These are phyloP conservation scores for Anaeramoeba ignava DNA, from an alignment of 78 protist genomes.

Conservation along the genomic window DNA sequence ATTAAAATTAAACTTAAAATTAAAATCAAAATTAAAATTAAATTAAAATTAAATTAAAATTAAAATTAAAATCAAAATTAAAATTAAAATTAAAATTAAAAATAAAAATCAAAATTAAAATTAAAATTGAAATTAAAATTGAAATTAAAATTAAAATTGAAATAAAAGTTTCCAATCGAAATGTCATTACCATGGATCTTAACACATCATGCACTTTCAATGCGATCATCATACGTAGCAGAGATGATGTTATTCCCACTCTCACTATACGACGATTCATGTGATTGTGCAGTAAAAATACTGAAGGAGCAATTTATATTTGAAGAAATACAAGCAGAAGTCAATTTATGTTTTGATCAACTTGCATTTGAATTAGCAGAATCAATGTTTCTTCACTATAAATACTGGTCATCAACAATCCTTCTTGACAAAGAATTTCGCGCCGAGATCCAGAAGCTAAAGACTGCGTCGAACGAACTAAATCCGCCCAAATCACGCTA, in stretches of 20 bases:
- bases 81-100: too few species aligned
- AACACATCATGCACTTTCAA: constrained; percentile 52
- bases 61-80: too few species aligned
- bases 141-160: too few species aligned
- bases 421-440: constrained; percentile 12
- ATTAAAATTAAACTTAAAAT: too few species aligned
- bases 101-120: too few species aligned
- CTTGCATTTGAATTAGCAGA: constrained; percentile 51
- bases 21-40: too few species aligned
- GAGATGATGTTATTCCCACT: constrained; percentile 55
- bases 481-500: constrained; percentile 41
- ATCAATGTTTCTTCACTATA: constrained; percentile 45
- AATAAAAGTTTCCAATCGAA: constrained; percentile 79
- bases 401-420: constrained; percentile 42
- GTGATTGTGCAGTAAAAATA: constrained; percentile 37
- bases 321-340: constrained; percentile 75
- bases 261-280: constrained; percentile 70
- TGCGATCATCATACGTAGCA: constrained; percentile 32
- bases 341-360: constrained; percentile 71
- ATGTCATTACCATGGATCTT: constrained; percentile 73
- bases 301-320: constrained; percentile 50
- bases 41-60: too few species aligned
- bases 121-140: too few species aligned
- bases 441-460: neutral
- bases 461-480: constrained; percentile 1